phyloP scores from a whole-genome alignment of 106 monocot genomes.

The Dendrobium huoshanense region DNA sequence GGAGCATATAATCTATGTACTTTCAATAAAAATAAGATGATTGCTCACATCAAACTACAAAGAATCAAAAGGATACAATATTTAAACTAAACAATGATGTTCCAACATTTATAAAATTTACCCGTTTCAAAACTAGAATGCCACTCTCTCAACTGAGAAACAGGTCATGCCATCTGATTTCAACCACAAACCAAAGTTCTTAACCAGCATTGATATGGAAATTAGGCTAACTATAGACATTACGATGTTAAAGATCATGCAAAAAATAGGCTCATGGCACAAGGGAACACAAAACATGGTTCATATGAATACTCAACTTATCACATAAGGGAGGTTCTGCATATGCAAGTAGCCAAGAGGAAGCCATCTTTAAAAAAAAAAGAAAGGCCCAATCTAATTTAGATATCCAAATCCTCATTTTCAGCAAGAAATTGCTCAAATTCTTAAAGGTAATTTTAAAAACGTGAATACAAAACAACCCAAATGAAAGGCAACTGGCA shows the following conservation, averaged over 20 bases:
- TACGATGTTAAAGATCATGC: no score
- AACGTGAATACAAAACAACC: background rate
- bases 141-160: no score
- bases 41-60: background rate
- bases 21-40: background rate
- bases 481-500: background rate
- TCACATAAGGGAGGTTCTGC: background rate
- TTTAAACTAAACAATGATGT: background rate
- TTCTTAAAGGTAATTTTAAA: background rate
- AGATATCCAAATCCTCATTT: background rate
- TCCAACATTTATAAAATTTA: background rate
- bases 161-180: no score
- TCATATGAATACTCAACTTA: background rate
- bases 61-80: background rate
- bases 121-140: background rate
- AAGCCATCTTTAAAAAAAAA: no score
- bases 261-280: background rate
- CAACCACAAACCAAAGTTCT: no score
- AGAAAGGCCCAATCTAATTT: background rate
- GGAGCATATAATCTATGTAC: background rate
- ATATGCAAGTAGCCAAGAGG: no score
- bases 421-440: background rate
- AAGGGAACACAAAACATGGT: background rate
- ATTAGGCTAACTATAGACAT: no score
- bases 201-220: no score